phyloP scores from a whole-genome alignment of 2,329 filamentous ascomycete genomes.

The Rhynchosporium graminicola region DNA sequence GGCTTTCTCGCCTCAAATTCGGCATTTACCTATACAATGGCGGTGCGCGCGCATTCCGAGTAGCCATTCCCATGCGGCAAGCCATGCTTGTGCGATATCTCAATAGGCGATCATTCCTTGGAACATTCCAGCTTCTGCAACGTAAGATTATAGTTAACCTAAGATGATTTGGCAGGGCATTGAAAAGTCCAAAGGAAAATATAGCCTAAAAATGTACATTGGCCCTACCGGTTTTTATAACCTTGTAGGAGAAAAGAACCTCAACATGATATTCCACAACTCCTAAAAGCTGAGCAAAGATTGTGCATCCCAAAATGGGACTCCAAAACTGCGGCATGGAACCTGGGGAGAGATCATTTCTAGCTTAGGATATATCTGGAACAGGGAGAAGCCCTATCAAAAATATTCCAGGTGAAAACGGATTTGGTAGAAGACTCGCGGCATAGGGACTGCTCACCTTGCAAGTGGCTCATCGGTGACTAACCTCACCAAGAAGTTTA shows the following conservation, averaged over 20 bases:
- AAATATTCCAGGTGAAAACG: constrained; percentile 20
- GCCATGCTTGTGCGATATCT: too few relatives aligned
- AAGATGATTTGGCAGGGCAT: neutral
- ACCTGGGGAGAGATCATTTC: constrained; percentile 15
- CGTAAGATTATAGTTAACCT: constrained; percentile 8
- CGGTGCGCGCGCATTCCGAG: too few relatives aligned
- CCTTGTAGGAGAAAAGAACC: constrained; percentile 26
- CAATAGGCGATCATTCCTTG: too few relatives aligned
- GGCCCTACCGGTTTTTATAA: constrained; percentile 24
- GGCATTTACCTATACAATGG: neutral
- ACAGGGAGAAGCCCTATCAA: constrained; percentile 15
- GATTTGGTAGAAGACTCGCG: constrained; percentile 26
- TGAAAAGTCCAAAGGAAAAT: constrained; percentile 11
- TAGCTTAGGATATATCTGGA: constrained; percentile 23
- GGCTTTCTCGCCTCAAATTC: neutral
- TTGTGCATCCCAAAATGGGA: constrained; percentile 19
- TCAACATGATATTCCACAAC: constrained; percentile 25
- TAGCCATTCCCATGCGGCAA: too few relatives aligned
- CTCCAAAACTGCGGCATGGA: constrained; percentile 24
- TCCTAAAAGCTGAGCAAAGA: constrained; percentile 23
- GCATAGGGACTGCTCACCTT: constrained; percentile 12
- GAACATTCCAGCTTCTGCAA: constrained; percentile 7
- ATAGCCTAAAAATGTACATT: constrained; percentile 17
- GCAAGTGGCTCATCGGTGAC: constrained; percentile 19
- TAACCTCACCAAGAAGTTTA: constrained; percentile 21